Evolutionary conservation across 306 rosid genomes (phyloP).

Genomic region (Prunus mira): DNA sequence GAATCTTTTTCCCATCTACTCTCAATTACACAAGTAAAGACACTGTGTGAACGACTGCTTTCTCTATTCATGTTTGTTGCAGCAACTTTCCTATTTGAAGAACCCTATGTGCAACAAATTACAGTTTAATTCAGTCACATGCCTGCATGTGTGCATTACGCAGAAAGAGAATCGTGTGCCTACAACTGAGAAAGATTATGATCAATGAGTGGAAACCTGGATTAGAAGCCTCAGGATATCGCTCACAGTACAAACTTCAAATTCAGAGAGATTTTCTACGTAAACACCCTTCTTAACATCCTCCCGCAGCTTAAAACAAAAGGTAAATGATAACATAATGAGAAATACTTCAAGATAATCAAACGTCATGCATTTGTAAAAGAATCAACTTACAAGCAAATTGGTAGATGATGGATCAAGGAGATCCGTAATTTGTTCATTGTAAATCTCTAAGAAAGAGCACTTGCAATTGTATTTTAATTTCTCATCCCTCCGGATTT

Average conservation of each 20-base stretch:
- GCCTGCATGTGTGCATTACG: conserved; percentile 10
- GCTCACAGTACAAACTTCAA: conserved; percentile 72
- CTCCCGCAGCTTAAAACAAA: conserved; percentile 69
- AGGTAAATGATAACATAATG: not conserved
- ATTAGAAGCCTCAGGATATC: conserved; percentile 79
- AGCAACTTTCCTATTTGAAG: conserved; percentile 95
- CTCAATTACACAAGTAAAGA: conserved; percentile 94
- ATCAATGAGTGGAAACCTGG: conserved; percentile 48
- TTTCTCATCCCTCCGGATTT: conserved; percentile 82
- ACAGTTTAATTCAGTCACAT: conserved; percentile 29
- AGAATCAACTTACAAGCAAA: conserved; percentile 69
- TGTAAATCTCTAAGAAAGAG: conserved; percentile 95
- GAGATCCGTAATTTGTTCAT: conserved; percentile 91
- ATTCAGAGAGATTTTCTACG: conserved; percentile 93
- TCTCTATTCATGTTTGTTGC: conserved; percentile 98
- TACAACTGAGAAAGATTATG: conserved; percentile 20
- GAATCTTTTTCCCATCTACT: conserved; percentile 95
- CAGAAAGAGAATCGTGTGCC: conserved; percentile 5
- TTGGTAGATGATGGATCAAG: conserved; percentile 87
- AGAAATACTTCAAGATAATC: conserved; percentile 12
- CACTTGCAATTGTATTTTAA: conserved; percentile 92
- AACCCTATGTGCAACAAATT: conserved; percentile 59
- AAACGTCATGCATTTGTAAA: conserved; percentile 12
- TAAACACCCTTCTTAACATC: conserved; percentile 90
- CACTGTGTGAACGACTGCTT: conserved; percentile 97